These are phyloP conservation scores for Crucibulum cyathiforme DNA, from an alignment of 1,284 basidiomycete species.

Conservation along the genomic window DNA sequence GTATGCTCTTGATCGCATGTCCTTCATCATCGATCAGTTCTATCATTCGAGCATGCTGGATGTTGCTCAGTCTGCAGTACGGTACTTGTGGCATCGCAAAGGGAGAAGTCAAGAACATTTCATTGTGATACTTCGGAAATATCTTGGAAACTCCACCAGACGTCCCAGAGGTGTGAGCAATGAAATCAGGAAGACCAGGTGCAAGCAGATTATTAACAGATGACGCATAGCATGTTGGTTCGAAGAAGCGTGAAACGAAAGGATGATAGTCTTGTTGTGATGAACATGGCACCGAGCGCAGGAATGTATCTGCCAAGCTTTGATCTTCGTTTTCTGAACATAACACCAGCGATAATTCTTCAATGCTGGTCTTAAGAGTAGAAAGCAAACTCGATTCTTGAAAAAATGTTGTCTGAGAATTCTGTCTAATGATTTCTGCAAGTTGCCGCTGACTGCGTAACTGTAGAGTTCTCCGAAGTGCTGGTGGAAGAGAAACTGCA, in stretches of 20 bases:
- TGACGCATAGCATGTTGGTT: background rate
- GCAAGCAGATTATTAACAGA: constrained; percentile 9
- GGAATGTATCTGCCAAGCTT: background rate
- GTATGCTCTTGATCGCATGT: background rate
- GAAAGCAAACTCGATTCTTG: too few species aligned
- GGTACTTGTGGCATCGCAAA: background rate
- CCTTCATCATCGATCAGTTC: background rate
- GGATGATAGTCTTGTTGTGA: constrained; percentile 17
- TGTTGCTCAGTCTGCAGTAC: background rate
- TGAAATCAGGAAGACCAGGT: constrained; percentile 17
- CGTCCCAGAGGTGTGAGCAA: constrained; percentile 23
- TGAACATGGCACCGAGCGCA: constrained; percentile 9
- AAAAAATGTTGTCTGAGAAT: too few species aligned
- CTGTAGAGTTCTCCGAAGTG: too few species aligned
- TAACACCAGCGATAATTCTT: too few species aligned
- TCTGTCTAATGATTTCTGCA: too few species aligned
- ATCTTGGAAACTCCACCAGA: constrained; percentile 14
- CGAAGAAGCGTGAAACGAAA: constrained; percentile 10
- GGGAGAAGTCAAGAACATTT: background rate
- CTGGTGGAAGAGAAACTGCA: too few species aligned
- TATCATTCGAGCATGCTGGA: constrained; percentile 3
- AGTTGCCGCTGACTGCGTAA: too few species aligned
- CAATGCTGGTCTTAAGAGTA: too few species aligned
- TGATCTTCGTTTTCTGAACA: too few species aligned
- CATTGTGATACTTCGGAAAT: constrained; percentile 16